phyloP scores from a whole-genome alignment of 345 rosid genomes.

The Raphanus sativus region DNA sequence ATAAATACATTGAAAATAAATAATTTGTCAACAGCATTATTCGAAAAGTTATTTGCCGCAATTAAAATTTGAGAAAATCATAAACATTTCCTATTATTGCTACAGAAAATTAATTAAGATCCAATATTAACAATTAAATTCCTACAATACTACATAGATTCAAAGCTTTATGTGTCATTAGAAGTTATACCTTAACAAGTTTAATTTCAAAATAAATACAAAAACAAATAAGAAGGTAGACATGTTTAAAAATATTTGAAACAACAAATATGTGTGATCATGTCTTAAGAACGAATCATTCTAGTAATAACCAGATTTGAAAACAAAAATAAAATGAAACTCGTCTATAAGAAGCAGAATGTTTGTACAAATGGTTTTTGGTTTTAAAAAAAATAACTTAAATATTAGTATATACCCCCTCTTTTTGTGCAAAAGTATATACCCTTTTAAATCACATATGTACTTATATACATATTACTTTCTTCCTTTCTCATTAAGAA shows the following conservation, averaged over 20 bases:
- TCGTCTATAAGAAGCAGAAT: neutral
- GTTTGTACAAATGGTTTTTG: neutral
- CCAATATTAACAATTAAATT: neutral
- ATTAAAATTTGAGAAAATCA: neutral
- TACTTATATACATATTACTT: neutral
- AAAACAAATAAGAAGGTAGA: neutral
- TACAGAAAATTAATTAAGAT: neutral
- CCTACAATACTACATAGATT: neutral
- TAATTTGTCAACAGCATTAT: neutral
- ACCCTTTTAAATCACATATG: neutral
- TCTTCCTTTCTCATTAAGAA: neutral
- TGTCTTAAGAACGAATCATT: neutral
- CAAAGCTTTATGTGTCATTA: neutral
- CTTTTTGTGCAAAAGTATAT: neutral
- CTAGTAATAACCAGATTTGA: neutral
- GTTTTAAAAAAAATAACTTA: neutral
- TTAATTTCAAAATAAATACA: neutral
- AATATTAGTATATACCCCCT: neutral
- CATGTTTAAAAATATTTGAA: neutral
- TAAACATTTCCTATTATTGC: neutral
- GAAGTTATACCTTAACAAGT: neutral
- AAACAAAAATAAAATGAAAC: neutral
- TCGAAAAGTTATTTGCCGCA: neutral
- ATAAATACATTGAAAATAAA: neutral
- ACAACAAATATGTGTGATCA: neutral